Conservation (phyloP, 1,284 basidiomycete species). For the Ganoderma sinense region DNA sequence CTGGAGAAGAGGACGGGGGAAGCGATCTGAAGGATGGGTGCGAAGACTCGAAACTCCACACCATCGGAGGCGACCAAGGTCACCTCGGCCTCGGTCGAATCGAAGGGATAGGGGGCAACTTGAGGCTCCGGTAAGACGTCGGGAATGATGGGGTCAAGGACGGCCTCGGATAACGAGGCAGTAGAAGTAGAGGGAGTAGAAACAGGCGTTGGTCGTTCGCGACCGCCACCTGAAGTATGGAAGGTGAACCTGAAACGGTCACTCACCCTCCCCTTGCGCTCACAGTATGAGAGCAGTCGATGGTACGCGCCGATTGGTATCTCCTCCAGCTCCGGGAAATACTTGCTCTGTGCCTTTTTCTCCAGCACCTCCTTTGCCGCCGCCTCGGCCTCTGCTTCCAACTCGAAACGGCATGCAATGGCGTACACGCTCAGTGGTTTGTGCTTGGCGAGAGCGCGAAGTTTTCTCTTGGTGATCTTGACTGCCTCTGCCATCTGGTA, state of each 20-base stretch:
- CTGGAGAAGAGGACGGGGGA: slow-evolving; percentile 23
- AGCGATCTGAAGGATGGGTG: slow-evolving; percentile 28
- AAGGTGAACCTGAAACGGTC: slow-evolving; percentile 20
- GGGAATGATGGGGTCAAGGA: not conserved
- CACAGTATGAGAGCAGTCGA: slow-evolving; percentile 23
- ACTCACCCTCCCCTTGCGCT: slow-evolving; percentile 12
- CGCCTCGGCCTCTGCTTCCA: slow-evolving; percentile 26
- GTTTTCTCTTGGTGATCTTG: slow-evolving; percentile 24
- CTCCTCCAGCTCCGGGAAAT: slow-evolving; percentile 26
- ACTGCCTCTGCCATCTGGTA: slow-evolving; percentile 43
- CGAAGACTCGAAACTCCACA: slow-evolving; percentile 28
- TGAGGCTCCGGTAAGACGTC: slow-evolving; percentile 1
- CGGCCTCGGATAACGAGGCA: not conserved
- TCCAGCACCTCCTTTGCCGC: slow-evolving; percentile 19
- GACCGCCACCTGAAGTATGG: slow-evolving; percentile 1
- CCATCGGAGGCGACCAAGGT: slow-evolving; percentile 38
- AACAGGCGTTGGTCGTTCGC: not conserved
- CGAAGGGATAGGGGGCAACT: slow-evolving; percentile 14
- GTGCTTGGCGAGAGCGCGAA: slow-evolving; percentile 34
- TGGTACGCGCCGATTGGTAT: slow-evolving; percentile 28
- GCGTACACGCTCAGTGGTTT: slow-evolving; percentile 46
- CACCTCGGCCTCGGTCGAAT: slow-evolving; percentile 32
- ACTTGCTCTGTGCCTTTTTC: slow-evolving; percentile 12
- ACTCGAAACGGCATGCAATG: slow-evolving; percentile 41
- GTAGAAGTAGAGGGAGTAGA: slow-evolving; percentile 8